phyloP scores from a whole-genome alignment of 345 rosid species.

The Citrus unshiu region DNA sequence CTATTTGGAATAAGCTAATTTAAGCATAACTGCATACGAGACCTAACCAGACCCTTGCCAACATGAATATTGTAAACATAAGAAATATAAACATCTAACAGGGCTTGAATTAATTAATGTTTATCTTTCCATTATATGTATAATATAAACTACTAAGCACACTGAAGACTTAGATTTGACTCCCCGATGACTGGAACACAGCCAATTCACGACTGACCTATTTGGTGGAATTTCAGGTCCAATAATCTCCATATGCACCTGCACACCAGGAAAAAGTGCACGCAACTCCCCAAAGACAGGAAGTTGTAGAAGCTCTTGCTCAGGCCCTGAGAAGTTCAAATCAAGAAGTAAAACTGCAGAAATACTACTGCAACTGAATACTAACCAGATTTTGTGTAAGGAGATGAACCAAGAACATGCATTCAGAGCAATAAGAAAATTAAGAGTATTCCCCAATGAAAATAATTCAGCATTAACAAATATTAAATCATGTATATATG shows the following conservation, averaged over 20 bases:
- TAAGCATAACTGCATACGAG: not conserved
- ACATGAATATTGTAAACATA: not conserved
- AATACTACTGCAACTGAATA: not conserved
- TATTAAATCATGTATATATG: not conserved
- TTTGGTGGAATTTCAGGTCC: slow-evolving; percentile 82
- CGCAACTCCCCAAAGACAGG: slow-evolving; percentile 75
- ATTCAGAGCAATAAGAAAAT: not conserved
- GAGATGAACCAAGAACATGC: not conserved
- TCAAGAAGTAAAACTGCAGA: slow-evolving; percentile 12
- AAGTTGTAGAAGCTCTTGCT: slow-evolving; percentile 85
- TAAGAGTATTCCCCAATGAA: not conserved
- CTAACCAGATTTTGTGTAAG: not conserved
- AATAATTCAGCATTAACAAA: slow-evolving; percentile 1
- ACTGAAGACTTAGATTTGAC: not conserved
- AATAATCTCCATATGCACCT: slow-evolving; percentile 52
- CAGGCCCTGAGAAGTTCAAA: slow-evolving; percentile 66
- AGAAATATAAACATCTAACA: not conserved
- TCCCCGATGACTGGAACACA: not conserved
- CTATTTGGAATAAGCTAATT: not conserved
- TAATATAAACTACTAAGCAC: not conserved
- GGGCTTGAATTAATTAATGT: not conserved
- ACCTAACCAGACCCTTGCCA: not conserved
- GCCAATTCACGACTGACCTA: slow-evolving; percentile 38
- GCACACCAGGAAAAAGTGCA: slow-evolving; percentile 72
- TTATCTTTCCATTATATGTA: not conserved